Evolutionary conservation across 2,329 filamentous ascomycete species (phyloP).

Genomic region (Dactylella cylindrospora): DNA sequence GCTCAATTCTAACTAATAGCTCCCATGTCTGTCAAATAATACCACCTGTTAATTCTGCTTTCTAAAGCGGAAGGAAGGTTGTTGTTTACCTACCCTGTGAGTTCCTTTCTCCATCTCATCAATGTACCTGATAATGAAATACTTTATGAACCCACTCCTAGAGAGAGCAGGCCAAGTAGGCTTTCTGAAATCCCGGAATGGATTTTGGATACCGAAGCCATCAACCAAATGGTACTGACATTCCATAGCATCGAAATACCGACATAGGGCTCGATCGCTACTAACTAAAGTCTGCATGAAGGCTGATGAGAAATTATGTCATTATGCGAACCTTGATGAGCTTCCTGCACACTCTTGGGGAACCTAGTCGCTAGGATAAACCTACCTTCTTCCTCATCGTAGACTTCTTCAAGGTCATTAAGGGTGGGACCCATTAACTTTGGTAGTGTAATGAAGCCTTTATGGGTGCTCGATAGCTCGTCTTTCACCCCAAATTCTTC

Average conservation of each 20-base stretch:
- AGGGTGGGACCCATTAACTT: conserved; percentile 16
- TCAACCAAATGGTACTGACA: conserved; percentile 20
- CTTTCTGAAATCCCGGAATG: conserved; percentile 27
- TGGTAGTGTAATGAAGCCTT: conserved; percentile 21
- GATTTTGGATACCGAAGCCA: conserved; percentile 10
- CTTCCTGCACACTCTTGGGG: too few relatives aligned
- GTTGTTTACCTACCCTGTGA: conserved; percentile 5
- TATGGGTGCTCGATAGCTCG: conserved; percentile 16
- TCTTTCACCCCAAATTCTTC: conserved; percentile 9
- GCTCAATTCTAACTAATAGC: conserved; percentile 13
- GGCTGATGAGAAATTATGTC: too few relatives aligned
- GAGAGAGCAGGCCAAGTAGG: conserved; percentile 13
- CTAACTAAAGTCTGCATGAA: too few relatives aligned
- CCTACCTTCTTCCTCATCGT: conserved; percentile 8
- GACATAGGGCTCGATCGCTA: too few relatives aligned
- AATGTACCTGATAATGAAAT: conserved; percentile 29
- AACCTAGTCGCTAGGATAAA: too few relatives aligned
- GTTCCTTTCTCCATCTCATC: conserved; percentile 7
- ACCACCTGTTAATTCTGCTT: not conserved
- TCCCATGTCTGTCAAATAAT: conserved; percentile 14
- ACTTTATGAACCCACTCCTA: conserved; percentile 30
- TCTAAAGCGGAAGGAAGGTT: not conserved
- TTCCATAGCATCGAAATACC: conserved; percentile 31
- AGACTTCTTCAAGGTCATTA: conserved; percentile 14
- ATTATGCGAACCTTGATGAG: too few relatives aligned